Evolutionary conservation across 331 rosid genomes (phyloP), one percentile per base, ranked within the genome.

Genomic region (Prunus yedoensis): DNA sequence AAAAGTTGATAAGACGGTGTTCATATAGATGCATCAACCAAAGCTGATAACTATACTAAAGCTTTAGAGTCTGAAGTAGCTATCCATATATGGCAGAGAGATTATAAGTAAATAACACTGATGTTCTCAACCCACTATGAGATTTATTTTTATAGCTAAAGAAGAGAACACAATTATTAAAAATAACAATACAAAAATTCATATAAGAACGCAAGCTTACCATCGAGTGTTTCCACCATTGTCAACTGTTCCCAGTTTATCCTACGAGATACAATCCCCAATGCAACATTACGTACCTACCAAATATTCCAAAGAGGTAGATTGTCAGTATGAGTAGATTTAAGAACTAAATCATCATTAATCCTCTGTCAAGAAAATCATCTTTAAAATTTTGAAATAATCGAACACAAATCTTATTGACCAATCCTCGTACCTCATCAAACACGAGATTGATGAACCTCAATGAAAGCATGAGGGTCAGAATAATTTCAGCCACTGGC

Each of bases 211-310:
- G 51, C 27, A 65, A 51, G 76, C 93, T 90, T 86, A 94, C 97
- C 74, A 80, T 94, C 97, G 43, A 91, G 79, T 23, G 97, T 87
- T 84, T 94, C 98, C 91, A 91, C 80, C 78, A 76, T 77, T 11
- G 97, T 93, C 83, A 93, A 69, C 63, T 87, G 88, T 74, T 90
- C 79, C 98, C 98, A 94, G 80, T 94, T 84, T 70, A 94, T 85
- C 78, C 97, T 87, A 50, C 97, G 98, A 58, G 98, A 90, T 76
- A 94, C 89, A 73, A 94, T 85, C 41, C 97, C 98, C 84, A 90
- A 73, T 35, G 98, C 98, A 82, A 94, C 86, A 81, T 89, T 94
- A 6, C 97, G 95, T 32, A 94, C 98, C 98, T 94, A 87, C 68
- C 68, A 83, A 77, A 74, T 58, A 76, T 76, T 75, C 51, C 71